Evolutionary conservation across 768 basidiomycete species (phyloP).

Genomic region (Lenzites betulinus): DNA sequence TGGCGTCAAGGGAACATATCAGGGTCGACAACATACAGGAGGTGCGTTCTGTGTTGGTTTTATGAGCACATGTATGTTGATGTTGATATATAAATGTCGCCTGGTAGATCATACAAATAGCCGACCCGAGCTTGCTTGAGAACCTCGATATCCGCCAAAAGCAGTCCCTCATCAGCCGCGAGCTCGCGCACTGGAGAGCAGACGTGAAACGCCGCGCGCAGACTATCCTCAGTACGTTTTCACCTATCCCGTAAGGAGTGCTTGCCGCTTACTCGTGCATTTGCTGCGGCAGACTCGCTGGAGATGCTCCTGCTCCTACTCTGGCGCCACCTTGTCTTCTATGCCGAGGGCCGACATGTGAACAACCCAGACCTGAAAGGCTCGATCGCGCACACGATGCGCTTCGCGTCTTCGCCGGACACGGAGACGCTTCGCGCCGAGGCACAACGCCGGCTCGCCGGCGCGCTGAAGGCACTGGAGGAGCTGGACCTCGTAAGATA

Average conservation of each 20-base stretch:
- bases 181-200: slow-evolving; percentile 50
- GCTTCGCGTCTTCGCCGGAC: slow-evolving; percentile 58
- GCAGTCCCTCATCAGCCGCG: slow-evolving; percentile 62
- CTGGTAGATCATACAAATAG: slow-evolving; percentile 48
- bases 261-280: not conserved
- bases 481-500: slow-evolving; percentile 50
- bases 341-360: slow-evolving; percentile 44
- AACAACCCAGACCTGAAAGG: slow-evolving; percentile 45
- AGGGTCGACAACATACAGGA: slow-evolving; percentile 71
- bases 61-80: not conserved
- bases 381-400: slow-evolving; percentile 49
- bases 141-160: slow-evolving; percentile 72
- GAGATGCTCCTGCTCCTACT: slow-evolving; percentile 82
- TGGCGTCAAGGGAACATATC: slow-evolving; percentile 72
- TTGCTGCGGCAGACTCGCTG: slow-evolving; percentile 51
- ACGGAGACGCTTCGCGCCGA: slow-evolving; percentile 61
- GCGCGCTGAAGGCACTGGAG: slow-evolving; percentile 56
- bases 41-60: slow-evolving; percentile 41
- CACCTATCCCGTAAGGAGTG: too few species aligned
- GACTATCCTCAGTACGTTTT: slow-evolving; percentile 54
- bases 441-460: slow-evolving; percentile 53
- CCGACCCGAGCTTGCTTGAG: slow-evolving; percentile 58
- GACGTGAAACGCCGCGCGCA: slow-evolving; percentile 50
- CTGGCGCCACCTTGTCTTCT: slow-evolving; percentile 79
- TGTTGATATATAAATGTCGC: not conserved